These are phyloP conservation scores for Jamesozyma gamospora DNA, from an alignment of 805 yeast species.

Conservation along the genomic window DNA sequence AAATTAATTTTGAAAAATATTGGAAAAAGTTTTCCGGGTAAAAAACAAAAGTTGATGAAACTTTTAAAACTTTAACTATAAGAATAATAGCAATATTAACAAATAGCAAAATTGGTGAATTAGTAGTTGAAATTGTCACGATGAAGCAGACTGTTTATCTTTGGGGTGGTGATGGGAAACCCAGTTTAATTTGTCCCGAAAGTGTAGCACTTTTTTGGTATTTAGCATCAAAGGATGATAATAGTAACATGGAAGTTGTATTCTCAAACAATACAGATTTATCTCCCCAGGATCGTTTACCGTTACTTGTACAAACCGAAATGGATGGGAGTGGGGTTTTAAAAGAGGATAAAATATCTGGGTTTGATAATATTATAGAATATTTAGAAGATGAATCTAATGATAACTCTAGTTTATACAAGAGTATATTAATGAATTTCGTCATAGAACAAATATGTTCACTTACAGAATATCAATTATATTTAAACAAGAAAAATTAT, in stretches of 20 bases:
- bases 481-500: conserved; percentile 48
- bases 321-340: conserved; percentile 6
- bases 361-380: conserved; percentile 34
- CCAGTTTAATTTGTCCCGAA: conserved; percentile 22
- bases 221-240: conserved; percentile 4
- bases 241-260: conserved; percentile 29
- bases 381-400: conserved; percentile 14
- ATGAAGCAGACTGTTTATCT: conserved; percentile 13
- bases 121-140: background rate
- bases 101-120: background rate
- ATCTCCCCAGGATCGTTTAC: conserved; percentile 41
- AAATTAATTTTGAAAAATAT: too few species aligned
- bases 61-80: too few species aligned
- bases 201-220: conserved; percentile 25
- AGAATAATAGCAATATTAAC: too few species aligned
- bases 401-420: conserved; percentile 31
- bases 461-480: conserved; percentile 49
- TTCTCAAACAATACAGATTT: conserved; percentile 51
- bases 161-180: conserved; percentile 22
- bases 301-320: conserved; percentile 31
- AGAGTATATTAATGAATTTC: conserved; percentile 37
- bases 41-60: too few species aligned
- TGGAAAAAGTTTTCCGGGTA: too few species aligned
- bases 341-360: conserved; percentile 25
- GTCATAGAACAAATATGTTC: conserved; percentile 34